These are phyloP conservation scores for Coelastrella sp. DNA, from an alignment of 139 green algal genomes.

Conservation along the genomic window DNA sequence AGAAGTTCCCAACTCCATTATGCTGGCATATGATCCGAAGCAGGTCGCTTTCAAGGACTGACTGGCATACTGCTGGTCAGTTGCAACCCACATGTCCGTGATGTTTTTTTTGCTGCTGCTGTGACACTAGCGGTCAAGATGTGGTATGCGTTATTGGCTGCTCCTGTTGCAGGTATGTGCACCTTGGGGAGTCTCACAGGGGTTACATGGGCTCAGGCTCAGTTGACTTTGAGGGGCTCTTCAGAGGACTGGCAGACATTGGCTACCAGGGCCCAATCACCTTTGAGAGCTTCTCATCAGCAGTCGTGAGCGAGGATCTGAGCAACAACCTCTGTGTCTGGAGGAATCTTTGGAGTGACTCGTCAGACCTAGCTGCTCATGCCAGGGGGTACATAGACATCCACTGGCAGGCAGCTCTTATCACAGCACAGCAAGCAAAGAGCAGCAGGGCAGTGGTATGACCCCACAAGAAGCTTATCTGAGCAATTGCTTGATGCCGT, in stretches of 20 bases:
- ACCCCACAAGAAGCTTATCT: no score
- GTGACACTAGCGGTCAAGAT: no score
- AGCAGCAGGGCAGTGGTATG: background rate
- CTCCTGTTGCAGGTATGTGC: constrained; percentile 54
- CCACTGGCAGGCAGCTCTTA: constrained; percentile 30
- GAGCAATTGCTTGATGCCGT: no score
- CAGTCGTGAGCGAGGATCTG: constrained; percentile 59
- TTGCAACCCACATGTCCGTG: no score
- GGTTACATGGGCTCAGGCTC: constrained; percentile 69
- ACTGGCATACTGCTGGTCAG: no score
- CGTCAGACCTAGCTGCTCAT: constrained; percentile 28
- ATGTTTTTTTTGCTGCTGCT: no score
- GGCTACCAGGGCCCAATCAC: constrained; percentile 61
- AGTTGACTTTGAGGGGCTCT: constrained; percentile 60
- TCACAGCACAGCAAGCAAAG: constrained; percentile 23
- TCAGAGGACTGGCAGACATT: constrained; percentile 49
- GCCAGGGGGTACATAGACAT: constrained; percentile 32
- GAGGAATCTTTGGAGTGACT: constrained; percentile 62
- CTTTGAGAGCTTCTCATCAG: constrained; percentile 69
- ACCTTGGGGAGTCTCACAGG: constrained; percentile 67
- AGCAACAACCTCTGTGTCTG: constrained; percentile 68
- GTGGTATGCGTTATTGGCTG: background rate
- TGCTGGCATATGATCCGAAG: no score
- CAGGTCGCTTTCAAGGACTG: no score
- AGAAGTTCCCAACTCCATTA: no score